phyloP scores from a whole-genome alignment of 2,329 filamentous ascomycete genomes.

The Lecanicillium sp. region DNA sequence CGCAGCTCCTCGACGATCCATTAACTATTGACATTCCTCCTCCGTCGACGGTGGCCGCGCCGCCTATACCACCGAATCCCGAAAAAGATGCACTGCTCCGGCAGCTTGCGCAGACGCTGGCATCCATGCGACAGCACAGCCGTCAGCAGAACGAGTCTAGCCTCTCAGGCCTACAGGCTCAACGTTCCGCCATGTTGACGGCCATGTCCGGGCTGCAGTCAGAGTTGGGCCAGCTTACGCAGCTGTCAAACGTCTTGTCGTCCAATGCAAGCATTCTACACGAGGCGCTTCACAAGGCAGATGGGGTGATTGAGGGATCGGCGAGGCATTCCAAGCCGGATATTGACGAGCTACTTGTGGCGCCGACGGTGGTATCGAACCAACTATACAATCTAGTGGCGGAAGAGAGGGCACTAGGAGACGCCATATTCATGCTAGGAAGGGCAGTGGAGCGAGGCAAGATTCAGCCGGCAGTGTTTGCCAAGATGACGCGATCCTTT shows the following conservation, averaged over 20 bases:
- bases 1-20: constrained; percentile 47
- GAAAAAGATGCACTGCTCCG: constrained; percentile 83
- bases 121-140: constrained; percentile 59
- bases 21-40: constrained; percentile 42
- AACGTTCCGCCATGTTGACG: constrained; percentile 66
- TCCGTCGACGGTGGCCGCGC: constrained; percentile 50
- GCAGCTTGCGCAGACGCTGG: constrained; percentile 64
- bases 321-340: constrained; percentile 60
- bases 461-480: constrained; percentile 64
- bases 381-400: constrained; percentile 86
- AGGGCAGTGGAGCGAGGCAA: constrained; percentile 66
- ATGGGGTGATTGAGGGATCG: constrained; percentile 67
- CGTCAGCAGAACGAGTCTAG: constrained; percentile 66
- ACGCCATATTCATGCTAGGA: constrained; percentile 77
- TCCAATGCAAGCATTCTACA: constrained; percentile 74
- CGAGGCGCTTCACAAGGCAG: constrained; percentile 69
- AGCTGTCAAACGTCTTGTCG: constrained; percentile 61
- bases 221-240: constrained; percentile 63
- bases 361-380: constrained; percentile 84
- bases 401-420: constrained; percentile 78
- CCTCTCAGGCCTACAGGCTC: constrained; percentile 66
- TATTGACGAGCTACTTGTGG: constrained; percentile 87
- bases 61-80: constrained; percentile 89
- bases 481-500: constrained; percentile 65
- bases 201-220: constrained; percentile 62